These are phyloP conservation scores for Closterium sp. DNA, from an alignment of 139 green algal genomes.

Conservation along the genomic window DNA sequence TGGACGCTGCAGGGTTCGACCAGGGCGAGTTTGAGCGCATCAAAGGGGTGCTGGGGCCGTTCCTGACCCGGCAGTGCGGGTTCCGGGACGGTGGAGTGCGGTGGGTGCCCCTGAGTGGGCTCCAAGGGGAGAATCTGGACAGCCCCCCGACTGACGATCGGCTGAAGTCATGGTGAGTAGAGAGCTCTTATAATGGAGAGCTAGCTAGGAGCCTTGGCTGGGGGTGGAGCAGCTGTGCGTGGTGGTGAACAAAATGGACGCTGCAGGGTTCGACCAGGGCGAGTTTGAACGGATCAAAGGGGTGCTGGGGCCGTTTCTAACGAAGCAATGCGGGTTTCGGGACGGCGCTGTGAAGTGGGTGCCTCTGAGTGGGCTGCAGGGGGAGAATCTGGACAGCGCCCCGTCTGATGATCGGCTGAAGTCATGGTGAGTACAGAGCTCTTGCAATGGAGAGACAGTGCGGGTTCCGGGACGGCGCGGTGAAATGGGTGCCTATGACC, in stretches of 20 bases:
- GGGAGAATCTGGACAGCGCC: not conserved
- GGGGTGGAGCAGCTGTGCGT: constrained; percentile 89
- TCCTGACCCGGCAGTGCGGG: constrained; percentile 71
- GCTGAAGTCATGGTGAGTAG: constrained; percentile 67
- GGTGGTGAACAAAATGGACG: constrained; percentile 89
- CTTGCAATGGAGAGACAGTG: too few relatives aligned
- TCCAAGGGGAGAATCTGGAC: constrained; percentile 83
- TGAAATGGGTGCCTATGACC: too few relatives aligned
- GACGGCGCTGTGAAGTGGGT: not conserved
- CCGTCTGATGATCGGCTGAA: constrained; percentile 54
- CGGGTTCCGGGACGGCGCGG: too few relatives aligned
- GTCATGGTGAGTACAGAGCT: constrained; percentile 63
- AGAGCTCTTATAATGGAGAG: constrained; percentile 73
- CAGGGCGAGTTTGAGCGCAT: constrained; percentile 79
- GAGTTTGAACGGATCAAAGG: constrained; percentile 77
- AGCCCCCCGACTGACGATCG: constrained; percentile 51
- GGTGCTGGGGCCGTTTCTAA: constrained; percentile 78
- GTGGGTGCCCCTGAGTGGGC: constrained; percentile 75
- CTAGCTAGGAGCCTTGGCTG: constrained; percentile 55
- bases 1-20: constrained; percentile 76
- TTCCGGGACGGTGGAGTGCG: constrained; percentile 69
- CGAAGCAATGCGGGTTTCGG: constrained; percentile 71
- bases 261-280: constrained; percentile 80
- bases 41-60: constrained; percentile 69
- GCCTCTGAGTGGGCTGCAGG: not conserved